phyloP scores from a whole-genome alignment of 2,329 filamentous ascomycete species.

The Penicillium janthinellum region DNA sequence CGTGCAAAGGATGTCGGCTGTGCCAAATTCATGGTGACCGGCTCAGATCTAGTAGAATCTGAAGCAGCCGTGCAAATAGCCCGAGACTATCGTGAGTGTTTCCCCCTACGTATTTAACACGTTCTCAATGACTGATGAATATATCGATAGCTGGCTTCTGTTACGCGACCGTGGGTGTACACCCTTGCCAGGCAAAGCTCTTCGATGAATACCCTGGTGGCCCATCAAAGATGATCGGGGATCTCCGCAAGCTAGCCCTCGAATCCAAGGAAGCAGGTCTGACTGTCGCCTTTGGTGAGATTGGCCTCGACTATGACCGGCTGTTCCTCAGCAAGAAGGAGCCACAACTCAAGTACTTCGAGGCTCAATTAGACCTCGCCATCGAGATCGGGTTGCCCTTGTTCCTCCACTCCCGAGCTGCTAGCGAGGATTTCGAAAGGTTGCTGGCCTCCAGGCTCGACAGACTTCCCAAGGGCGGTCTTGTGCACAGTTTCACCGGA shows the following conservation, averaged over 20 bases:
- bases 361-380: slow-evolving; percentile 77
- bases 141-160: slow-evolving; percentile 67
- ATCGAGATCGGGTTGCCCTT: slow-evolving; percentile 77
- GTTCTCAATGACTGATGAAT: not conserved
- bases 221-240: slow-evolving; percentile 50
- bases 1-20: slow-evolving; percentile 79
- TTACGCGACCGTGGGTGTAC: slow-evolving; percentile 89
- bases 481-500: slow-evolving; percentile 96
- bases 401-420: slow-evolving; percentile 89
- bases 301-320: slow-evolving; percentile 94
- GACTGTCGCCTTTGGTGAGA: slow-evolving; percentile 84
- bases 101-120: too few species aligned
- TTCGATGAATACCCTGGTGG: slow-evolving; percentile 65
- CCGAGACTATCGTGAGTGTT: slow-evolving; percentile 66
- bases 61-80: slow-evolving; percentile 73
- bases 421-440: slow-evolving; percentile 78
- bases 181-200: slow-evolving; percentile 82
- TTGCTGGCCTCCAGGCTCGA: slow-evolving; percentile 67
- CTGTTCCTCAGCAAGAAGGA: slow-evolving; percentile 78
- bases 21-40: slow-evolving; percentile 87
- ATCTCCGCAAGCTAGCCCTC: slow-evolving; percentile 66
- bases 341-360: slow-evolving; percentile 82
- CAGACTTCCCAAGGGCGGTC: slow-evolving; percentile 70
- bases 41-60: slow-evolving; percentile 80
- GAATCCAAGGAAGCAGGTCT: slow-evolving; percentile 60